phyloP scores from a whole-genome alignment of 2,329 filamentous ascomycete species.

The Scleromitrula shiraiana region DNA sequence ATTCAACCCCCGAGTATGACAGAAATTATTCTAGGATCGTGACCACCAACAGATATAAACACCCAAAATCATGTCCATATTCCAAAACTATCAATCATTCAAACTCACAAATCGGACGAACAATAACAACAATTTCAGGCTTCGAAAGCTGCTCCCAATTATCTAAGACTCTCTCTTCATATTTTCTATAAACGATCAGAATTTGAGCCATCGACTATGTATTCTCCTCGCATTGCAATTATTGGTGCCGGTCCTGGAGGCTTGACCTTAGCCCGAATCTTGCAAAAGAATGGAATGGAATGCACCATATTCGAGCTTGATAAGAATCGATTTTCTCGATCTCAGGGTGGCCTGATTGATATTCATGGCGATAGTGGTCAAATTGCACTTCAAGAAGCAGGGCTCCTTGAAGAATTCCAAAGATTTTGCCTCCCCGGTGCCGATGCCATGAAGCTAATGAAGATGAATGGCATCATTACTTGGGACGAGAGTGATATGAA shows the following conservation, averaged over 20 bases:
- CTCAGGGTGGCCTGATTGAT: constrained; percentile 39
- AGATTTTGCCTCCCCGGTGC: constrained; percentile 35
- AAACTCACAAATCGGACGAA: no score
- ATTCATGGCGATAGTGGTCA: constrained; percentile 33
- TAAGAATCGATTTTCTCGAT: constrained; percentile 7
- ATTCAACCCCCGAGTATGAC: no score
- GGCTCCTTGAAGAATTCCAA: constrained; percentile 25
- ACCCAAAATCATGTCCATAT: no score
- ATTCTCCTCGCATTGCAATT: constrained; percentile 15
- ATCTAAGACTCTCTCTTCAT: no score
- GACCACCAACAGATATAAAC: no score
- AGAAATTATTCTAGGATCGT: no score
- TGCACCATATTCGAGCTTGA: constrained; percentile 30
- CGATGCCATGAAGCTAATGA: constrained; percentile 34
- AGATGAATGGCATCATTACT: constrained; percentile 21
- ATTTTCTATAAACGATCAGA: not conserved
- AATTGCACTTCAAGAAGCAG: constrained; percentile 27
- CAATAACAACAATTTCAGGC: no score
- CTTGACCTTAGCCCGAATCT: constrained; percentile 16
- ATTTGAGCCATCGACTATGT: constrained; percentile 7
- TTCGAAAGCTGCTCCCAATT: not conserved
- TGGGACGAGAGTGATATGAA: constrained; percentile 15
- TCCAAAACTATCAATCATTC: no score
- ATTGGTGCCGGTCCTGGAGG: constrained; percentile 19
- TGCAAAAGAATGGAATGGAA: constrained; percentile 21